Percentiles rank a stretch among this genome's conserved stretches.
These are phyloP conservation scores for Podospora tetraspora DNA, from an alignment of 495 filamentous ascomycete species.

Conservation along the genomic window DNA sequence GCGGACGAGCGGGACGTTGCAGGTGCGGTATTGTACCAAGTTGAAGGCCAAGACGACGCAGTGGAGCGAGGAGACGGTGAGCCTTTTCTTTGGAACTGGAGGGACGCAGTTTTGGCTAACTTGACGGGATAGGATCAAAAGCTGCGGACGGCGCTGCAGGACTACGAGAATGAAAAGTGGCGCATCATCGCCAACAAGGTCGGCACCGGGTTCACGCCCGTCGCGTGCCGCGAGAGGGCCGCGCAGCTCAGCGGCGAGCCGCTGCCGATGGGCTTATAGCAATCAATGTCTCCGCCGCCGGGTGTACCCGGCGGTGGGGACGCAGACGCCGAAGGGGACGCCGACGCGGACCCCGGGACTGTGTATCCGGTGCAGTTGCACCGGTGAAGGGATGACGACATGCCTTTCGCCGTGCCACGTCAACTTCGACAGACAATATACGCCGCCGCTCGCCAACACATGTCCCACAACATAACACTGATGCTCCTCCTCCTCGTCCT, in stretches of 20 bases:
- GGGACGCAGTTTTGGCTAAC: too few species aligned
- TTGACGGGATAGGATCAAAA: constrained; percentile 57
- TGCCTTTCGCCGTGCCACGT: background rate
- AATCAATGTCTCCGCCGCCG: constrained; percentile 47
- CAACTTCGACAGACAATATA: background rate
- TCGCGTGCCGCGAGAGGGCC: constrained; percentile 78
- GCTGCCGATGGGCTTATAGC: constrained; percentile 41
- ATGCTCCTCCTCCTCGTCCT: background rate
- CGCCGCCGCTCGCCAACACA: background rate
- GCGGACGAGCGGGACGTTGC: constrained; percentile 77
- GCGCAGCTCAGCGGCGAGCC: constrained; percentile 46
- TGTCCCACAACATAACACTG: background rate
- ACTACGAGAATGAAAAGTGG: constrained; percentile 90
- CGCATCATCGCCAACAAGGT: constrained; percentile 81
- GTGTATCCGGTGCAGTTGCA: constrained; percentile 41
- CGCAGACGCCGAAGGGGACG: background rate
- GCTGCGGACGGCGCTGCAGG: constrained; percentile 71
- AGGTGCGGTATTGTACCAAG: constrained; percentile 92
- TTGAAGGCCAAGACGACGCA: constrained; percentile 85
- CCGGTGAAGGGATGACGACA: background rate
- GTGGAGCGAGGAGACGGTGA: constrained; percentile 88
- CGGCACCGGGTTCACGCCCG: constrained; percentile 76
- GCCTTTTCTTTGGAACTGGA: constrained; percentile 34
- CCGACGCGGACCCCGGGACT: constrained; percentile 4
- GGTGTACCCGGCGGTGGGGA: background rate